Conservation (phyloP, 148 eudicot species). For the Persicaria maculosa region DNA sequence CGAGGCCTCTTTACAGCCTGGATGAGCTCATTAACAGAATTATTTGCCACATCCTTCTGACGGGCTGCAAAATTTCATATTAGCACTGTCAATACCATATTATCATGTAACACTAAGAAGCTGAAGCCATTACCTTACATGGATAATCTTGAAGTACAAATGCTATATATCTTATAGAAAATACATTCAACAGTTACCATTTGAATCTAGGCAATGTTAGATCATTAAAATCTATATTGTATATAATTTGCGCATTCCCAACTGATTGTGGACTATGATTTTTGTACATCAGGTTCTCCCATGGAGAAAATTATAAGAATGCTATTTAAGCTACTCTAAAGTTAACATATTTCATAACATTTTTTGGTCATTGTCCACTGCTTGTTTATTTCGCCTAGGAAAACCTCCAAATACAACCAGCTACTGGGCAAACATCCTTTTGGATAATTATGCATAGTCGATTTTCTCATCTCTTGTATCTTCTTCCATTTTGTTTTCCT, state of each 20-base stretch:
- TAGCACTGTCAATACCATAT: not conserved
- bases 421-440: not conserved
- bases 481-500: not conserved
- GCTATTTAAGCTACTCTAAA: not conserved
- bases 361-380: not conserved
- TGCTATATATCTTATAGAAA: not conserved
- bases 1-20: conserved; percentile 85
- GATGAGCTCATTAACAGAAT: conserved; percentile 77
- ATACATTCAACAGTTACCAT: not conserved
- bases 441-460: not conserved
- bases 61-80: conserved; percentile 44
- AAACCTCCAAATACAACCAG: not conserved
- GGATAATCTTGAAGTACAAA: not conserved
- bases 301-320: not conserved
- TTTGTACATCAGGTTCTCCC: not conserved
- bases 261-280: not conserved
- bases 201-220: not conserved
- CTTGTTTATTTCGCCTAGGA: not conserved
- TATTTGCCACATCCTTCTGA: conserved; percentile 80
- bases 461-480: not conserved
- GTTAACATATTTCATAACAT: not conserved
- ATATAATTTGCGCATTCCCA: not conserved
- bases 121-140: not conserved
- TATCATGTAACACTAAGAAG: not conserved
- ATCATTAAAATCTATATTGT: not conserved